Evolutionary conservation across 129 eudicot species (phyloP), one percentile per base, ranked within the genome.

Genomic region (Lonicera japonica): DNA sequence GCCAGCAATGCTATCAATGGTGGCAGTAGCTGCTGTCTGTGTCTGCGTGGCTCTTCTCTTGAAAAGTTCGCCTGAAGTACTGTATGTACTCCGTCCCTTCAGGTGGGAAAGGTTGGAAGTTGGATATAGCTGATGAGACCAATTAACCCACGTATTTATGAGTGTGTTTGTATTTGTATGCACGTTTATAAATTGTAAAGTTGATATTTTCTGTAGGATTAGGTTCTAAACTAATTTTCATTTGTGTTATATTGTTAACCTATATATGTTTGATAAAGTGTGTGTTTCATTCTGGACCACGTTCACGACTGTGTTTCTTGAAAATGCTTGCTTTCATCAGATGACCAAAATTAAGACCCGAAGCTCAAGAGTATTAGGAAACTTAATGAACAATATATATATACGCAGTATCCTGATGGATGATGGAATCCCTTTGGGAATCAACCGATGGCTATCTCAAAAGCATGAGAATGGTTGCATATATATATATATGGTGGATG

Each of bases 1-100:
- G 66, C 78, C 78, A 0, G 72, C 78, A 65, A 52, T 73, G 78
- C 63, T 73, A 6, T 66, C 78, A 11, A 59, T 73, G 78, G 63
- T 73, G 25, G 72, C 72, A 1, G 52, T 73, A 1, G 78, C 68
- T 41, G 72, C 78, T 25, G 78, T 73, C 5, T 73, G 78, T 54
- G 78, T 73, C 6, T 73, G 78, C 36, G 64, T 60, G 38, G 78
- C 73, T 19, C 61, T 73, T 54, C 53, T 73, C 54, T 73, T 73
- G 43, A 73, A 63, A 51, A 63, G 60, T 63, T 58, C 60, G 48
- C 78, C 78, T 23, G 59, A 58, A 46, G 72, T 73, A 16, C 45
- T 21, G 3, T 58, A 29, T 66, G 72, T 66, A 18, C 64, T 64
- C 60, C 38, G 11, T 43, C 78, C 78, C 25, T 73, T 73, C 68